These are phyloP conservation scores for Aquilaria yunnanensis DNA, from an alignment of 345 rosid species.

Conservation along the genomic window DNA sequence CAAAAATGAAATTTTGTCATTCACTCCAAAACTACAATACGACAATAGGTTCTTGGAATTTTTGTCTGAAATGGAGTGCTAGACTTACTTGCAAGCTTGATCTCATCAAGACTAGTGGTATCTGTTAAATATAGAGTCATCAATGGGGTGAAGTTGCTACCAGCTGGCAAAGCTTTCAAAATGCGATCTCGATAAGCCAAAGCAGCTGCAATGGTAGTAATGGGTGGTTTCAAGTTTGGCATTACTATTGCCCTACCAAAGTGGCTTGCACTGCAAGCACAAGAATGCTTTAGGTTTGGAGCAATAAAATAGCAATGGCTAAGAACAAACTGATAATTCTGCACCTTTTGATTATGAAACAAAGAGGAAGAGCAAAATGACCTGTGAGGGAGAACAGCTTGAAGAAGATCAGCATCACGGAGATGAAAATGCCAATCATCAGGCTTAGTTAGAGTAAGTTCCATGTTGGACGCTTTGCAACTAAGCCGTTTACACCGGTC, in stretches of 20 bases:
- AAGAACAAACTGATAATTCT: background rate
- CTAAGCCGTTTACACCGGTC: slow-evolving; percentile 18
- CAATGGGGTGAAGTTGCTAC: slow-evolving; percentile 65
- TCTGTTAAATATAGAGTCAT: slow-evolving; percentile 97
- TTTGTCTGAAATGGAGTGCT: background rate
- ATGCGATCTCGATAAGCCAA: slow-evolving; percentile 56
- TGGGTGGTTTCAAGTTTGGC: slow-evolving; percentile 94
- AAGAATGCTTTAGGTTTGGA: background rate
- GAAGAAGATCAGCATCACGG: slow-evolving; percentile 65
- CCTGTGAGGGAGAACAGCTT: slow-evolving; percentile 79
- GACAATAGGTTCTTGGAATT: no score
- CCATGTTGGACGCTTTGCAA: slow-evolving; percentile 36
- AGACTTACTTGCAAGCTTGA: slow-evolving; percentile 78
- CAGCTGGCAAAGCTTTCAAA: slow-evolving; percentile 50
- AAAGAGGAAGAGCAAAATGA: slow-evolving; percentile 5
- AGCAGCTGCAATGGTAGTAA: slow-evolving; percentile 72
- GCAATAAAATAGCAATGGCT: slow-evolving; percentile 5
- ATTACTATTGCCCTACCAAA: slow-evolving; percentile 69
- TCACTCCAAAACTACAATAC: background rate
- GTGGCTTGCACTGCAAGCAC: no score
- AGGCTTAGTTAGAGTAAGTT: slow-evolving; percentile 59
- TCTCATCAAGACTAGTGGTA: slow-evolving; percentile 72
- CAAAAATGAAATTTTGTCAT: background rate
- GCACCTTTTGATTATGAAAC: background rate
- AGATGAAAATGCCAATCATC: slow-evolving; percentile 96